Evolutionary conservation across 2,329 filamentous ascomycete genomes (phyloP).

Genomic region (Madurella fahalii): DNA sequence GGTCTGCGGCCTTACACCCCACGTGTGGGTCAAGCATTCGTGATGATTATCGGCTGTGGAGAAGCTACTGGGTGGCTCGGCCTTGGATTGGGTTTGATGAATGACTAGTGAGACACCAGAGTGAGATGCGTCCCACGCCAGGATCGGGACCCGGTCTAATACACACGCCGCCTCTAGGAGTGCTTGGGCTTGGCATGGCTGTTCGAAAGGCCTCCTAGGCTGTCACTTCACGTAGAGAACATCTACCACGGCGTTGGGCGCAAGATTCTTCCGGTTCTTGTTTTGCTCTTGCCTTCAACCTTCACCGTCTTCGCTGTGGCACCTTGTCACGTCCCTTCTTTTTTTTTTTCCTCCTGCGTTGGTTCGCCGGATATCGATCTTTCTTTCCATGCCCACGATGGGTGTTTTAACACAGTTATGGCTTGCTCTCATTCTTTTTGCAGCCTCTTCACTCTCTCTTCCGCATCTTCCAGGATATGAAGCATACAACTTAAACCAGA

Average conservation of each 20-base stretch:
- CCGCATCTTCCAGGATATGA: conserved; percentile 16
- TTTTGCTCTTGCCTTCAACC: conserved; percentile 1
- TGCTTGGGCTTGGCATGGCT: not conserved
- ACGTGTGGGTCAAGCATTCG: no score
- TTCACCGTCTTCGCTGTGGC: conserved; percentile 5
- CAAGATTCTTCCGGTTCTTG: not conserved
- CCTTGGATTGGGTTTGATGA: no score
- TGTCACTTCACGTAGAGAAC: not conserved
- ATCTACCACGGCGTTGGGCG: no score
- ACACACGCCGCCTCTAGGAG: not conserved
- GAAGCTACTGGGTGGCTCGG: no score
- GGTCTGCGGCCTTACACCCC: no score
- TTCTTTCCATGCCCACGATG: conserved; percentile 6
- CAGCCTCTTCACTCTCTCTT: conserved; percentile 7
- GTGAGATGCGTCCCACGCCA: no score
- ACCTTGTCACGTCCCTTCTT: conserved; percentile 5
- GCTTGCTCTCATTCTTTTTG: conserved; percentile 14
- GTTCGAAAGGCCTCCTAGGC: not conserved
- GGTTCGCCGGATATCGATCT: not conserved
- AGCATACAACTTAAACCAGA: conserved; percentile 56
- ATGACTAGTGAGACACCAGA: no score
- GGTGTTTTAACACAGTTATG: conserved; percentile 6
- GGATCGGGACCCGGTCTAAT: not conserved
- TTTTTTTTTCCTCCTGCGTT: conserved; percentile 5
- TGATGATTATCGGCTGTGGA: no score